phyloP scores from a whole-genome alignment of 495 filamentous ascomycete genomes.

The Aspergillus sclerotioniger region DNA sequence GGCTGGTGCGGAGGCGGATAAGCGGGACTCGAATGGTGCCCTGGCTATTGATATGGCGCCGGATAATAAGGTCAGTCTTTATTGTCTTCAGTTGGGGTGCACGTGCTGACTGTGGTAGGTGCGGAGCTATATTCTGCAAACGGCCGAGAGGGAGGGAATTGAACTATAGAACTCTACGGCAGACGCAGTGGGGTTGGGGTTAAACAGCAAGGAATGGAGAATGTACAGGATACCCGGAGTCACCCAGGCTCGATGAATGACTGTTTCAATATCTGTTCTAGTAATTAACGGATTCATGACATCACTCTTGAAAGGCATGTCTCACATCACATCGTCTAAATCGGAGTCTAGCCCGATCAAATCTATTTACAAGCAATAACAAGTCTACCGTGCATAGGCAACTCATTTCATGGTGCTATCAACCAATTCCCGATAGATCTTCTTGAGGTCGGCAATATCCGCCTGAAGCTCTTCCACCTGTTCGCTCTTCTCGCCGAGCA shows the following conservation, averaged over 20 bases:
- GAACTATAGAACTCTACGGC: slow-evolving; percentile 40
- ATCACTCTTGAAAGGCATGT: slow-evolving; percentile 1
- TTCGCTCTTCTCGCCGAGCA: slow-evolving; percentile 97
- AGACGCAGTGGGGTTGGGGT: background rate
- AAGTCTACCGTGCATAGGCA: slow-evolving; percentile 4
- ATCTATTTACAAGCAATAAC: slow-evolving; percentile 16
- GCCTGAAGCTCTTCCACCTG: slow-evolving; percentile 82
- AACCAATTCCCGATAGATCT: slow-evolving; percentile 89
- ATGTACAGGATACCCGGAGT: slow-evolving; percentile 5
- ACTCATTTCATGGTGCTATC: slow-evolving; percentile 73
- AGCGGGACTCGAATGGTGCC: slow-evolving; percentile 68
- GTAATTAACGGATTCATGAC: background rate
- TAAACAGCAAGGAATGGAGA: background rate
- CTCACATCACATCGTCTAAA: slow-evolving; percentile 19
- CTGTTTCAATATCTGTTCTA: slow-evolving; percentile 3
- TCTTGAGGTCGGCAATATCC: slow-evolving; percentile 90
- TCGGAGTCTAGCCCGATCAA: slow-evolving; percentile 8
- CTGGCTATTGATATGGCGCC: slow-evolving; percentile 81
- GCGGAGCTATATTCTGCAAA: slow-evolving; percentile 72
- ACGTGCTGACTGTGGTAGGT: slow-evolving; percentile 44
- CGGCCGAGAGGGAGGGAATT: slow-evolving; percentile 83
- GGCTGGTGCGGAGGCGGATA: slow-evolving; percentile 79
- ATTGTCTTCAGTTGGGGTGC: background rate
- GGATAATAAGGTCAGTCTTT: slow-evolving; percentile 62
- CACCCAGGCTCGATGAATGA: slow-evolving; percentile 1